A percentile compares a stretch with the other conserved stretches of the same genome.
These are phyloP conservation scores for Colletotrichum euphorbiae DNA, from an alignment of 2,329 filamentous ascomycete species.

Conservation along the genomic window DNA sequence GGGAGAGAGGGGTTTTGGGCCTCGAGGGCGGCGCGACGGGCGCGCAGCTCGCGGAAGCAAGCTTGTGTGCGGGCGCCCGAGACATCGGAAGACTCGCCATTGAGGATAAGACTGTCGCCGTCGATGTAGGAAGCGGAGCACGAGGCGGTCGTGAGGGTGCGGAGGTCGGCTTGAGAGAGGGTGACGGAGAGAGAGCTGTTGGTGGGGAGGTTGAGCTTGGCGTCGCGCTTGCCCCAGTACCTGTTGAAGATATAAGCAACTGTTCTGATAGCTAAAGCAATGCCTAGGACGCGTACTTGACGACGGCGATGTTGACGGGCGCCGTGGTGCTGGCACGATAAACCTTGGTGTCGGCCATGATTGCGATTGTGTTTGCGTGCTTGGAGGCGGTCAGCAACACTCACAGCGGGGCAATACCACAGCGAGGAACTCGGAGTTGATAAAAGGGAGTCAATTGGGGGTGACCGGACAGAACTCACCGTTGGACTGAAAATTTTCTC, in stretches of 20 bases:
- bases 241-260: constrained; percentile 44
- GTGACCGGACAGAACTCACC: background rate
- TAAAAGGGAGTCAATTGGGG: background rate
- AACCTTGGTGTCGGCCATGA: constrained; percentile 67
- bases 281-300: constrained; percentile 74
- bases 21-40: constrained; percentile 82
- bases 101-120: constrained; percentile 82
- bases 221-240: constrained; percentile 97
- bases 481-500: background rate
- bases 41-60: constrained; percentile 87
- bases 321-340: constrained; percentile 96
- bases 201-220: constrained; percentile 94
- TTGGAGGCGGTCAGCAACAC: constrained; percentile 41
- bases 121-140: constrained; percentile 79
- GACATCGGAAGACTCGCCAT: constrained; percentile 85
- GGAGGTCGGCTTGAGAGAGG: constrained; percentile 91
- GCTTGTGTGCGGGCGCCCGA: constrained; percentile 92
- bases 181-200: constrained; percentile 98
- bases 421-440: background rate
- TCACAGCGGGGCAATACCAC: constrained; percentile 1
- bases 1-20: constrained; percentile 78
- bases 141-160: constrained; percentile 94
- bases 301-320: constrained; percentile 97
- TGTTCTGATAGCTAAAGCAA: constrained; percentile 54
- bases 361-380: constrained; percentile 31